Conservation (phyloP, 441 rosid genomes). For the Theobroma grandiflorum region DNA sequence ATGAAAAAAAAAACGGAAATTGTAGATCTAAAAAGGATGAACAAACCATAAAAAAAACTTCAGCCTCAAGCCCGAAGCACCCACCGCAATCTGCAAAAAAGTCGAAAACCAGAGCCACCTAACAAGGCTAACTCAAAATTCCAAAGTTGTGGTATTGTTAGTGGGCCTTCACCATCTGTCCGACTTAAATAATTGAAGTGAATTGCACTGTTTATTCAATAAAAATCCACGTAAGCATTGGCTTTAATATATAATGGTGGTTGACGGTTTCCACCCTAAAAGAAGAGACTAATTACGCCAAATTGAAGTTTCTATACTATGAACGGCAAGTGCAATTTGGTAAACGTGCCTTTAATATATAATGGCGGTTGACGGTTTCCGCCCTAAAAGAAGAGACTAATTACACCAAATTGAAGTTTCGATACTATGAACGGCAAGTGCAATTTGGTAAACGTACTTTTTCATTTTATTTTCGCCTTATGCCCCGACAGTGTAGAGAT, state of each 20-base stretch:
- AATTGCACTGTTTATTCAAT: not conserved
- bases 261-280: not conserved
- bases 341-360: not conserved
- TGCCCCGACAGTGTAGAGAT: not conserved
- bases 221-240: not conserved
- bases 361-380: not conserved
- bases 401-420: not conserved
- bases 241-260: not conserved
- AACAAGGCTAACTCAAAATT: not conserved
- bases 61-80: slow-evolving; percentile 6
- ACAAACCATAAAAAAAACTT: not conserved
- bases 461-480: not conserved
- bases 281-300: not conserved
- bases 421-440: not conserved
- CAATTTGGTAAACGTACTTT: not conserved
- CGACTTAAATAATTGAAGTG: not conserved
- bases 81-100: not conserved
- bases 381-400: not conserved
- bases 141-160: not conserved
- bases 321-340: not conserved
- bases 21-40: not conserved
- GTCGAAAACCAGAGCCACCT: not conserved
- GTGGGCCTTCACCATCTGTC: not conserved
- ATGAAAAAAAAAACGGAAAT: not conserved
- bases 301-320: not conserved